Conservation (phyloP, 1,284 basidiomycete genomes). For the Stygiomarasmius scandens region DNA sequence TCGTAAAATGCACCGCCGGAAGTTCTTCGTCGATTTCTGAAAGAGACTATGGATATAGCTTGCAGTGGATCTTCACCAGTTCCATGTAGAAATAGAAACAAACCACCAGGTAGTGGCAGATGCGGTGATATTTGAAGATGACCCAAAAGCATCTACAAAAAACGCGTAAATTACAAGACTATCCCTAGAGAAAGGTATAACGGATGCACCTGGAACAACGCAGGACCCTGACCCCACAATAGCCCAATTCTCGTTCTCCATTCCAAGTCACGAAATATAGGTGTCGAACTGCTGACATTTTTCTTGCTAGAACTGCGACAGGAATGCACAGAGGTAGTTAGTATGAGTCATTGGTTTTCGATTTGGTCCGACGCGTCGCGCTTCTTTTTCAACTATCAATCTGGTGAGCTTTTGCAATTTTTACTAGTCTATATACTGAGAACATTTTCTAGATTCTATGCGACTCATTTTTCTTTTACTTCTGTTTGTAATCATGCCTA, state of each 20-base stretch:
- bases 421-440: too few species aligned
- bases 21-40: constrained; percentile 62
- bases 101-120: constrained; percentile 59
- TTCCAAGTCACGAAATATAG: constrained; percentile 54
- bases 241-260: constrained; percentile 72
- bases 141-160: constrained; percentile 63
- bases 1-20: constrained; percentile 80
- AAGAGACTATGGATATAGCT: constrained; percentile 70
- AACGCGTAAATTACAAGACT: neutral
- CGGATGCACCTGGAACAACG: constrained; percentile 58
- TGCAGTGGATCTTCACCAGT: constrained; percentile 47
- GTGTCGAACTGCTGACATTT: constrained; percentile 40
- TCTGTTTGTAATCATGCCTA: too few species aligned
- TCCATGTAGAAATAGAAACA: constrained; percentile 69
- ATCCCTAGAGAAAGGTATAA: neutral
- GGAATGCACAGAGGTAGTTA: too few species aligned
- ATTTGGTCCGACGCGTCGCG: too few species aligned
- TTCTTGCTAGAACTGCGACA: too few species aligned
- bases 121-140: constrained; percentile 69
- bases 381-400: too few species aligned
- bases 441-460: too few species aligned
- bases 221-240: constrained; percentile 59
- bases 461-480: too few species aligned
- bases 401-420: too few species aligned
- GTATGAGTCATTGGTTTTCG: too few species aligned